Percentiles rank a stretch among this genome's conserved stretches.
phyloP scores from a whole-genome alignment of 2,329 filamentous ascomycete species.

The Hysterium pulicare region DNA sequence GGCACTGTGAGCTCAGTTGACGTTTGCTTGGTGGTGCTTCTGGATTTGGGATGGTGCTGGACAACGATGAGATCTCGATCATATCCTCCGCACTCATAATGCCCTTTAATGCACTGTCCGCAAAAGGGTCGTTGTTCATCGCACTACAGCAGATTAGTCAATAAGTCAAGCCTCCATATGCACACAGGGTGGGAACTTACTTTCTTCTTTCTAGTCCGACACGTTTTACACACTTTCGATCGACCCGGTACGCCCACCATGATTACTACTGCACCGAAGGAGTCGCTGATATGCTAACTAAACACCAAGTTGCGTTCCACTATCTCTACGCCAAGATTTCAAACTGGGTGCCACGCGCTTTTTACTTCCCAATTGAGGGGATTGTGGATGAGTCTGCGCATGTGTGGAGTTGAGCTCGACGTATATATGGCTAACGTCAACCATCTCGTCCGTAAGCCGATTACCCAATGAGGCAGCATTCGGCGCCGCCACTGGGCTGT shows the following conservation, averaged over 20 bases:
- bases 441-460: no score
- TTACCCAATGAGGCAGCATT: no score
- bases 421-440: no score
- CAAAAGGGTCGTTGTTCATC: conserved; percentile 61
- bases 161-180: background rate
- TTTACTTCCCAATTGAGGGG: no score
- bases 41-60: conserved; percentile 11
- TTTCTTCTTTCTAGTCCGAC: conserved; percentile 51
- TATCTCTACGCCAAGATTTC: no score
- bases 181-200: conserved; percentile 36
- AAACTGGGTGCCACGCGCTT: no score
- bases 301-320: no score
- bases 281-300: no score
- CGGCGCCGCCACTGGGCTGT: no score
- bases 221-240: conserved; percentile 32
- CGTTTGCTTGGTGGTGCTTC: background rate
- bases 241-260: conserved; percentile 24
- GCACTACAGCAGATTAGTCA: conserved; percentile 47
- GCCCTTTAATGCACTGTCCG: conserved; percentile 57
- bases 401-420: no score
- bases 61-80: conserved; percentile 63
- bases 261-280: background rate
- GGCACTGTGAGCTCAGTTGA: no score
- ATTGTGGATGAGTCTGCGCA: no score
- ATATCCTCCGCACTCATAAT: conserved; percentile 60